phyloP scores from a whole-genome alignment of 148 eudicot species.

The Tetragonia tetragonoides region DNA sequence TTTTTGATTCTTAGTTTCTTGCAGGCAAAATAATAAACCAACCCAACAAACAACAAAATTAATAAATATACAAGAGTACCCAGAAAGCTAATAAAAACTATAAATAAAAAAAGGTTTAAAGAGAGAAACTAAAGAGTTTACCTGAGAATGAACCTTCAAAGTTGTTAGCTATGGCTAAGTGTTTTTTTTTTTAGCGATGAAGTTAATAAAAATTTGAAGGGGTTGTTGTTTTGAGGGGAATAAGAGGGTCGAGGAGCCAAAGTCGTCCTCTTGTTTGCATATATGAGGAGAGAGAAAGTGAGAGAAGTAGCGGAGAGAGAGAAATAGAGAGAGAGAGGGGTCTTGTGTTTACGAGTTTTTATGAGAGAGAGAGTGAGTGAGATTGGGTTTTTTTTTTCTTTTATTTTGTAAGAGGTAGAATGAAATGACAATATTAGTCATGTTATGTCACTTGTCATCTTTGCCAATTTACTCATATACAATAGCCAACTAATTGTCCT shows the following conservation, averaged over 20 bases:
- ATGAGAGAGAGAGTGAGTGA: constrained; percentile 9
- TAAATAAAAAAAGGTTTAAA: no score
- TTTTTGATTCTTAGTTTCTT: constrained; percentile 17
- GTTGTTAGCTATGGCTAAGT: constrained; percentile 1
- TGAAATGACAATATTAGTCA: constrained; percentile 15
- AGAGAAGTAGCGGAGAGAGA: constrained; percentile 4
- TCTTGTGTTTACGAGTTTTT: constrained; percentile 15
- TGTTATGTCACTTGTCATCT: constrained; percentile 14
- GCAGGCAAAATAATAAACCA: constrained; percentile 20
- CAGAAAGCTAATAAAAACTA: not conserved
- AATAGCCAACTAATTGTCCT: constrained; percentile 11
- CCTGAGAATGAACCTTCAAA: not conserved
- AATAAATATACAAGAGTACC: constrained; percentile 2
- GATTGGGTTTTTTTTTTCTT: not conserved
- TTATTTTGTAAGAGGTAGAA: not conserved
- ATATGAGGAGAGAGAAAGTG: constrained; percentile 5
- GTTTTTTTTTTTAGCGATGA: not conserved
- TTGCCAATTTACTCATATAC: constrained; percentile 3
- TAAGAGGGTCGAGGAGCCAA: constrained; percentile 15
- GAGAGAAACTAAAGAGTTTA: not conserved
- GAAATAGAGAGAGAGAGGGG: not conserved
- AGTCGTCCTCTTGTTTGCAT: constrained; percentile 31
- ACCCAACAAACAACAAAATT: not conserved
- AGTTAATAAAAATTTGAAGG: not conserved
- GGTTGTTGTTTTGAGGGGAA: constrained; percentile 10